Conservation (phyloP, 2,329 filamentous ascomycete genomes). For the Cytospora chrysosperma region DNA sequence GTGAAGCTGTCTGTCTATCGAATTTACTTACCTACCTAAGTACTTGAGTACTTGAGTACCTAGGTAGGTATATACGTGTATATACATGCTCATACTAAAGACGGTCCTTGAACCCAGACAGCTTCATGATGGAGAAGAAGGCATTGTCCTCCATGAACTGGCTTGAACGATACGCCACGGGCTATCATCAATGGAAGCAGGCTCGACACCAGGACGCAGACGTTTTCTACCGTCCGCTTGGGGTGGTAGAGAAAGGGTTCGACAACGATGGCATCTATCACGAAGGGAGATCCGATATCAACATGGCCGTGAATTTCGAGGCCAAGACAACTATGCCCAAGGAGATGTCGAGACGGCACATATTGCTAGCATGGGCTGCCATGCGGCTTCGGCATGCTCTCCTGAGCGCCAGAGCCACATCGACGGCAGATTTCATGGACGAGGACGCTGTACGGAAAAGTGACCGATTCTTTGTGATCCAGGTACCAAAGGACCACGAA, state of each 20-base stretch:
- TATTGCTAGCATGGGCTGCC: conserved; percentile 28
- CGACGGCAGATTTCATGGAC: conserved; percentile 21
- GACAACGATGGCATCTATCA: conserved; percentile 29
- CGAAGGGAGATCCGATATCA: conserved; percentile 29
- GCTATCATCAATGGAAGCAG: conserved; percentile 20
- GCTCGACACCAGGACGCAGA: not conserved
- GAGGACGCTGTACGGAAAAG: not conserved
- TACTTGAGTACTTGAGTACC: too few relatives aligned
- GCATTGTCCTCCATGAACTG: conserved; percentile 4
- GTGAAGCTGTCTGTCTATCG: too few relatives aligned
- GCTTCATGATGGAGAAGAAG: not conserved
- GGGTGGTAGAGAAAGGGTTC: conserved; percentile 28
- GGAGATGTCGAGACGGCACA: conserved; percentile 22
- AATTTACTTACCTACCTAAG: too few relatives aligned
- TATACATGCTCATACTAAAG: too few relatives aligned
- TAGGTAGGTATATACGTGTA: too few relatives aligned
- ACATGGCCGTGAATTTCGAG: conserved; percentile 22
- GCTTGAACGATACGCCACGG: conserved; percentile 14
- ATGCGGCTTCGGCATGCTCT: conserved; percentile 27
- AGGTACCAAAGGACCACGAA: not conserved
- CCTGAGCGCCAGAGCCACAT: conserved; percentile 22
- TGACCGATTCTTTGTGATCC: conserved; percentile 13
- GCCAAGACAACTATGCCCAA: conserved; percentile 24
- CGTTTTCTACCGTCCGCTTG: conserved; percentile 19
- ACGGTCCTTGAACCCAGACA: not conserved